Evolutionary conservation across 108 stramenopile genomes (phyloP), one percentile per base, ranked within the genome.

Genomic region (Schizochytrium sp.): DNA sequence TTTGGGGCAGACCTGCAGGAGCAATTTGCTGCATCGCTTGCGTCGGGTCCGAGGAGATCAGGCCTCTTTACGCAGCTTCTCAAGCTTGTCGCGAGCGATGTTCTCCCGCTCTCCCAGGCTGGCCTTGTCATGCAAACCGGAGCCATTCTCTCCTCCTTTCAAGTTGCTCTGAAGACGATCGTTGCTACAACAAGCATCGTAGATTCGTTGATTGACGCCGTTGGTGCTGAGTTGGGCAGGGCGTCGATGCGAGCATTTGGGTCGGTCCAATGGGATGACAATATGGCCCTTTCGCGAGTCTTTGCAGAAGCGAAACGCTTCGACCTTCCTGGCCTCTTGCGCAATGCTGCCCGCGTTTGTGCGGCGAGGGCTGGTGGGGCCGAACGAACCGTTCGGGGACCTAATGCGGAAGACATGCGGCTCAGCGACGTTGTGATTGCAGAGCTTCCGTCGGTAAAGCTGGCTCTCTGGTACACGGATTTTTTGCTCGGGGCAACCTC

Each of bases 241-340:
- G 76, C 76, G 45, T 8, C 76, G 76, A 83, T 83, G 76, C 76
- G 76, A 6, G 6, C 28, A 1, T 83, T 83, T 34, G 45, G 48
- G 18, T 8, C 18, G 8, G 76, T 83, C 19, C 48, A 83, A 12
- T 83, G 76, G 76, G 28, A 83, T 16, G 45, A 47, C 12, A 3
- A 6, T 12, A 12, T 45, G n/a, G 45, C n/a, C 23, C 45, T 53
- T 23, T 28, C 76, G 12, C 76, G 51, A 34, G 76, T 53, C 16
- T 83, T 83, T 83, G n/a, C 76, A 34, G 76, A 83, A 45, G 76
- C 76, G 43, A 83, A 83, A 53, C 76, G 51, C 45, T 53, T 53
- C 48, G 76, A 83, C 76, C 51, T 83, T 23, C 48, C 51, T 12
- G n/a, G 14, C n/a, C 48, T 83, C 6, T 4, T 83, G 19, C 19